phyloP scores from a whole-genome alignment of 768 basidiomycete genomes.

The Suillus variegatus region DNA sequence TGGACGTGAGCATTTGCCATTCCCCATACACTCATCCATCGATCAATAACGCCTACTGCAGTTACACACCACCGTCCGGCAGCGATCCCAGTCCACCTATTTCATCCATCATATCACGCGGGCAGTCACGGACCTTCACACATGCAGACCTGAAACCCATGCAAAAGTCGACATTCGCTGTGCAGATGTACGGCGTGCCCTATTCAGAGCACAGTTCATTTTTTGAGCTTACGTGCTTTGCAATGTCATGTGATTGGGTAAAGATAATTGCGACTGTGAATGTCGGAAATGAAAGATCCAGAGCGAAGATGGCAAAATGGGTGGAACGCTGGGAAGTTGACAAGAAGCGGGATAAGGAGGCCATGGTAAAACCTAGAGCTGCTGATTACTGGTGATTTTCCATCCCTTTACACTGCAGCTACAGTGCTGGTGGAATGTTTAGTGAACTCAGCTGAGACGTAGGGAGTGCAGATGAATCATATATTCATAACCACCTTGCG shows the following conservation, averaged over 20 bases:
- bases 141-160: constrained; percentile 65
- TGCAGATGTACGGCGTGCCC: constrained; percentile 81
- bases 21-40: neutral
- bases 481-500: constrained; percentile 18
- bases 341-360: constrained; percentile 52
- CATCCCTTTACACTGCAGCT: neutral
- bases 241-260: constrained; percentile 80
- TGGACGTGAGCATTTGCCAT: constrained; percentile 73
- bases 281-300: constrained; percentile 67
- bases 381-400: constrained; percentile 47
- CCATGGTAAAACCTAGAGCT: constrained; percentile 38
- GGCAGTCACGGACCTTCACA: constrained; percentile 70
- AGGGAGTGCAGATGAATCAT: constrained; percentile 7
- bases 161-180: constrained; percentile 65
- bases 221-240: constrained; percentile 94
- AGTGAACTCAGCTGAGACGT: neutral
- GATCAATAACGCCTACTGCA: constrained; percentile 25
- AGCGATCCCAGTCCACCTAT: constrained; percentile 65
- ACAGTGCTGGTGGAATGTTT: neutral
- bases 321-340: constrained; percentile 87
- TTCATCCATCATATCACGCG: constrained; percentile 62
- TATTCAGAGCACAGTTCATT: constrained; percentile 98
- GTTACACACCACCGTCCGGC: constrained; percentile 68
- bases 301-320: constrained; percentile 90
- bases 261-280: constrained; percentile 97